Evolutionary conservation across 1,284 basidiomycete genomes (phyloP), one percentile per base, ranked within the genome.

Genomic region (Sphagnurus paluster): DNA sequence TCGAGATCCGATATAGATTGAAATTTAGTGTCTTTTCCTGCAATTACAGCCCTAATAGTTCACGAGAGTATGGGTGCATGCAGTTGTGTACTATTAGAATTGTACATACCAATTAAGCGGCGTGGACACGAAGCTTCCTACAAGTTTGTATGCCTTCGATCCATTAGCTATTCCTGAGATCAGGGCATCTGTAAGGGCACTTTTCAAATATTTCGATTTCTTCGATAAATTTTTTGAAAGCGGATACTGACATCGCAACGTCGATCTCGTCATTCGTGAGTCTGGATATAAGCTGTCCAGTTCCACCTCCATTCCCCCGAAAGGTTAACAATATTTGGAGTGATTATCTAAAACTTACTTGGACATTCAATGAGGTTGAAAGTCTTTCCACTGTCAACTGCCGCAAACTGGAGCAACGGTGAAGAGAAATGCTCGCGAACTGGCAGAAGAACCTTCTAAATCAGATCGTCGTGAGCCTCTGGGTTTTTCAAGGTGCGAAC

Each of bases 111-210:
- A 96, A 70, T 91, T 87, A 35, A 95, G 71, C 3, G 92, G 89
- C 6, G 89, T 91, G 0, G 81, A 82, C 41, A 98, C 95, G 63
- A 95, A 98, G 61, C 90, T 91, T 2, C 96, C 95, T 2, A 96
- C 85, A 11, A 98, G 84, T 64, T 90, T 93, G 70, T 97, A 98
- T 11, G 87, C 82, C 42, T 77, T 77, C 0, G 89, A 88, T 7
- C 93, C 91, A 51, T 90, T 90, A 9, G 92, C 93, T 42, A 98
- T 91, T 0, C 95, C 96, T 37, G 93, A 90, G 55, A 98, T 94
- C 29, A 98, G 73, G 0, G 92, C 84, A 64, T 98, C 96, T 0
- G 96, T 98, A 42, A 99, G 80, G 0, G 95, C 96, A 53, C 93
- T 91, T 48, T 32, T 25, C 6, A 32, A 29, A n/a, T n/a, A n/a